Base-by-base conservation (phyloP, 2,329 filamentous ascomycete genomes). In the Pyrenochaeta sp. region DNA sequence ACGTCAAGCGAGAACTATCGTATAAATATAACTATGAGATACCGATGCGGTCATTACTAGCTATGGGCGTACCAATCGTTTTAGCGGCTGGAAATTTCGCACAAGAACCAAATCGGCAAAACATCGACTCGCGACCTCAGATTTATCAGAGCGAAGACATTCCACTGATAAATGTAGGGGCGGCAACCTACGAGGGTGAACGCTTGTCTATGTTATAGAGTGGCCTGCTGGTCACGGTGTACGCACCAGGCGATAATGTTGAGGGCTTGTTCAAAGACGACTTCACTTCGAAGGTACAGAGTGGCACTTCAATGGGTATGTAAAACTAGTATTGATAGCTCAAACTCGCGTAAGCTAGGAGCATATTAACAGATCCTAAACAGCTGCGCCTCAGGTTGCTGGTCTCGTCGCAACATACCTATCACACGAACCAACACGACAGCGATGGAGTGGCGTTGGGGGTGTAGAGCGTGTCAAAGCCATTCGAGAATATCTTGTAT, bases 351-450 rank as follows among this genome's bases (percentile, higher is more conserved):
- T 36, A n/a, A 17, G 17, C 15, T 36, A 36, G 23, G 23, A 9
- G 9, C 17, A 14, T 44, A 17, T 29, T 44, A 15, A 44, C 29
- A 20, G 3, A 15, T 11, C 12, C 2, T n/a, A 32, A 44, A 17
- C 6, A 44, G 41, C 41, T 44, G 41, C 27, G 14, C 41, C 41
- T 32, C 41, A 44, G 32, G 41, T 44, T 5, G 41, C 41, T 17
- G 41, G 41, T 17, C 11, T 44, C 27, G 20, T 44, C 20, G 27
- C 41, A 18, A 44, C 41, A 44, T 44, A 44, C 41, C 27, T 44
- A 15, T 44, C 41, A 7, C 41, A 44, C 20, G n/a, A 11, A 33
- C 11, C n/a, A 44, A 44, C 27, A 17, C 7, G 29, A 11, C n/a
- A 44, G 41, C 27, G 17, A 32, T 44, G 41, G 41, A n/a, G 32